Evolutionary conservation across 2,329 filamentous ascomycete species (phyloP).

Genomic region (Hypoxylon sp.): DNA sequence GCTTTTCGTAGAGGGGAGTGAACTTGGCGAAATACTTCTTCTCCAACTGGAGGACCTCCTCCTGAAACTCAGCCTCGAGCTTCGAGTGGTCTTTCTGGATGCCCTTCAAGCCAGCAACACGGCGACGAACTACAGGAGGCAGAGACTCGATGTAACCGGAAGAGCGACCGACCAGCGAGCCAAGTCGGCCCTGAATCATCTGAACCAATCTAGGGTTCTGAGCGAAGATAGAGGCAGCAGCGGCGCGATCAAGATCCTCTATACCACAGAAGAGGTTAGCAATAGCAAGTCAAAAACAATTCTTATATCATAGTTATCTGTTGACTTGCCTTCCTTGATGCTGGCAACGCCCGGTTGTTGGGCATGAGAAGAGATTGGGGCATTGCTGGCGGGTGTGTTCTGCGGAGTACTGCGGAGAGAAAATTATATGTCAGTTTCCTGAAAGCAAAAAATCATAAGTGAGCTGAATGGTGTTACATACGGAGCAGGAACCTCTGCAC

Average conservation of each 20-base stretch:
- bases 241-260: slow-evolving; percentile 92
- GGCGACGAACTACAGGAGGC: slow-evolving; percentile 87
- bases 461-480: slow-evolving; percentile 59
- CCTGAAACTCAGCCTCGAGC: slow-evolving; percentile 97
- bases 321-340: slow-evolving; percentile 92
- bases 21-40: slow-evolving; percentile 99
- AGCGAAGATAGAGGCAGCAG: slow-evolving; percentile 93
- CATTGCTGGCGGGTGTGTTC: slow-evolving; percentile 96
- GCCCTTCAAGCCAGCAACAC: slow-evolving; percentile 95
- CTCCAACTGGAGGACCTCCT: slow-evolving; percentile 97
- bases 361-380: slow-evolving; percentile 96
- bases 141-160: slow-evolving; percentile 99
- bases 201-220: slow-evolving; percentile 94
- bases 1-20: slow-evolving; percentile 96
- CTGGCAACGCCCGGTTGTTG: slow-evolving; percentile 94
- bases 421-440: slow-evolving; percentile 54
- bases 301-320: slow-evolving; percentile 22
- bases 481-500: slow-evolving; percentile 71
- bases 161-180: slow-evolving; percentile 91
- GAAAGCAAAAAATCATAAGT: slow-evolving; percentile 26
- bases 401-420: slow-evolving; percentile 85
- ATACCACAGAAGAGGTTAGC: slow-evolving; percentile 48
- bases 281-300: slow-evolving; percentile 27
- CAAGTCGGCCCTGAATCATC: slow-evolving; percentile 98
- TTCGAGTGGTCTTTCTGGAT: slow-evolving; percentile 99